These are phyloP conservation scores for Edhazardia aedis DNA, from an alignment of 371 early-diverging fungal genomes.

Conservation along the genomic window DNA sequence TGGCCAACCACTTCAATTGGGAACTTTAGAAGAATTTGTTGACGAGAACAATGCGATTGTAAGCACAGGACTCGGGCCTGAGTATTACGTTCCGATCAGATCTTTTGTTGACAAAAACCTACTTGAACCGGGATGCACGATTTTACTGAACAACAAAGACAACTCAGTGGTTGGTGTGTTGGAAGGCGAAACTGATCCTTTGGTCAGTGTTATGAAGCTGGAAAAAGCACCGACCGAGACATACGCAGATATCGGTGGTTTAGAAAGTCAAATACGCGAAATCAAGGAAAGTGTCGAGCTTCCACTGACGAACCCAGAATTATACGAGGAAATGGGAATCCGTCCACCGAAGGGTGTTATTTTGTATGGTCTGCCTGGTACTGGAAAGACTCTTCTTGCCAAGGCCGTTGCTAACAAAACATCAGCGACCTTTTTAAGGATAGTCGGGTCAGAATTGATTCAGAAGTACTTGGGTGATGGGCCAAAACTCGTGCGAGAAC, in stretches of 20 bases:
- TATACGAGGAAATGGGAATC: slow-evolving; percentile 98
- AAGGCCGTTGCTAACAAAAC: slow-evolving; percentile 99
- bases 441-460: slow-evolving; percentile 98
- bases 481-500: slow-evolving; percentile 89
- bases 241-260: slow-evolving; percentile 94
- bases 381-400: slow-evolving; percentile 91
- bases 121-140: slow-evolving; percentile 48
- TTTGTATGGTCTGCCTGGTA: slow-evolving; percentile 91
- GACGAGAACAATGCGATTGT: slow-evolving; percentile 99
- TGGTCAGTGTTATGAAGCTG: slow-evolving; percentile 97
- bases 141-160: slow-evolving; percentile 43
- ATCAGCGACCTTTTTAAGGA: slow-evolving; percentile 89
- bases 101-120: slow-evolving; percentile 48
- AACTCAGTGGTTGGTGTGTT: slow-evolving; percentile 70
- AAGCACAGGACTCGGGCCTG: slow-evolving; percentile 73
- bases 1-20: slow-evolving; percentile 94
- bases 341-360: slow-evolving; percentile 98
- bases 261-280: slow-evolving; percentile 93
- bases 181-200: slow-evolving; percentile 81
- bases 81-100: slow-evolving; percentile 56
- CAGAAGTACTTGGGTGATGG: slow-evolving; percentile 99
- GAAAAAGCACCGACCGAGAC: slow-evolving; percentile 97
- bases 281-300: slow-evolving; percentile 99
- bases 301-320: slow-evolving; percentile 92
- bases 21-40: slow-evolving; percentile 94